These are phyloP conservation scores for Acer saccharum DNA, from an alignment of 345 rosid species.

Conservation along the genomic window DNA sequence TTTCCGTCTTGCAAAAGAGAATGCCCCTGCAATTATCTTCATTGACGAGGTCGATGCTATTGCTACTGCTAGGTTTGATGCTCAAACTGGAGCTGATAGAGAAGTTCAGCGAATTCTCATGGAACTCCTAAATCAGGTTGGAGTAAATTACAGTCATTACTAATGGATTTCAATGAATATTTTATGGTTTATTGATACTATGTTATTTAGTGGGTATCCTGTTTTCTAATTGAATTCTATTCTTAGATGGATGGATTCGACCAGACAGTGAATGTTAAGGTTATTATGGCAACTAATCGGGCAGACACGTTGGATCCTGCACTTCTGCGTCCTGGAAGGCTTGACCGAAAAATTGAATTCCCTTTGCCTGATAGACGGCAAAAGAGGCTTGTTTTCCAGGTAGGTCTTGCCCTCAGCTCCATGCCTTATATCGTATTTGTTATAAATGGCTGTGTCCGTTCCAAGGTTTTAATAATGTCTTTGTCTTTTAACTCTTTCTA, in stretches of 20 bases:
- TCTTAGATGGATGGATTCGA: slow-evolving; percentile 82
- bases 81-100: slow-evolving; percentile 99
- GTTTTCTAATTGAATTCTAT: slow-evolving; percentile 17
- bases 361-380: slow-evolving; percentile 97
- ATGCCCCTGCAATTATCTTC: slow-evolving; percentile 97
- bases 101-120: slow-evolving; percentile 96
- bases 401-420: slow-evolving; percentile 14
- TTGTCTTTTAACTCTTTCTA: not conserved
- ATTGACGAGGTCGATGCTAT: slow-evolving; percentile 99
- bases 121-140: slow-evolving; percentile 96
- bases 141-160: not conserved
- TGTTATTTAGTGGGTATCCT: not conserved
- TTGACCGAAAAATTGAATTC: slow-evolving; percentile 91
- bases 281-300: slow-evolving; percentile 96
- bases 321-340: slow-evolving; percentile 96
- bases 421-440: not conserved
- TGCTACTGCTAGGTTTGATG: slow-evolving; percentile 99
- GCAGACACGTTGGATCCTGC: slow-evolving; percentile 99
- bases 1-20: slow-evolving; percentile 96
- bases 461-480: not conserved
- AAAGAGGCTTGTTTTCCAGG: slow-evolving; percentile 99
- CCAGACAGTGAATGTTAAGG: slow-evolving; percentile 96
- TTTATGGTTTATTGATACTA: not conserved
- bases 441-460: not conserved
- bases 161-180: not conserved